These are phyloP conservation scores for Amphirosellinia nigrospora DNA, from an alignment of 495 filamentous ascomycete genomes.

Conservation along the genomic window DNA sequence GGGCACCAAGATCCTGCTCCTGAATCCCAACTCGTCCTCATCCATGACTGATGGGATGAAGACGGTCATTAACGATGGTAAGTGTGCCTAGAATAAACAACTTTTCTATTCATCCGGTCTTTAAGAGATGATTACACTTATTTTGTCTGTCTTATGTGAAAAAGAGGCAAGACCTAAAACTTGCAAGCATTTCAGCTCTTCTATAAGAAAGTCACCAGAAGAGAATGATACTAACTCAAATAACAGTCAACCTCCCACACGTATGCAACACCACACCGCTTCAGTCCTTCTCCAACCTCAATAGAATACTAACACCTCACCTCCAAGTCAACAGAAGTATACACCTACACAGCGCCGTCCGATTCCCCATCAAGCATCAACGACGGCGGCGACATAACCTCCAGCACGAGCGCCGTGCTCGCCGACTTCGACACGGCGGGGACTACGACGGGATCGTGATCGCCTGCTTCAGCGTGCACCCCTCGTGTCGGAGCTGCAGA, in stretches of 20 bases:
- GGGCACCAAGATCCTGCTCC: conserved; percentile 67
- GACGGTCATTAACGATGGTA: conserved; percentile 61
- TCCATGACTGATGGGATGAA: conserved; percentile 81
- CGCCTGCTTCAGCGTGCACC: conserved; percentile 89
- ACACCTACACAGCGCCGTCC: conserved; percentile 59
- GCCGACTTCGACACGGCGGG: conserved; percentile 47
- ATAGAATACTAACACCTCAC: too few relatives aligned
- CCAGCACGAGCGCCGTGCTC: conserved; percentile 61
- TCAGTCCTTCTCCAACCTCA: too few relatives aligned
- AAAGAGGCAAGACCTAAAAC: background rate
- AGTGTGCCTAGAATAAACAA: background rate
- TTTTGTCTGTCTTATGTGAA: background rate
- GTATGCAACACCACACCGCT: conserved; percentile 44
- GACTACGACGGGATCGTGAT: conserved; percentile 79
- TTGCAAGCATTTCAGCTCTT: background rate
- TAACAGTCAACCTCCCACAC: conserved; percentile 48
- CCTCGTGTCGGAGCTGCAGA: conserved; percentile 65
- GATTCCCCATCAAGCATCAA: conserved; percentile 68
- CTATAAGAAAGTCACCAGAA: too few relatives aligned
- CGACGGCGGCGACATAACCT: conserved; percentile 60
- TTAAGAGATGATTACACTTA: background rate
- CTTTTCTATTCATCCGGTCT: background rate
- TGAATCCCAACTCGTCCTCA: conserved; percentile 89
- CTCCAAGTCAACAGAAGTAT: conserved; percentile 46
- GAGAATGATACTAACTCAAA: conserved; percentile 7